Conservation (phyloP, 1,284 basidiomycete species). For the Coniophora puteana region DNA sequence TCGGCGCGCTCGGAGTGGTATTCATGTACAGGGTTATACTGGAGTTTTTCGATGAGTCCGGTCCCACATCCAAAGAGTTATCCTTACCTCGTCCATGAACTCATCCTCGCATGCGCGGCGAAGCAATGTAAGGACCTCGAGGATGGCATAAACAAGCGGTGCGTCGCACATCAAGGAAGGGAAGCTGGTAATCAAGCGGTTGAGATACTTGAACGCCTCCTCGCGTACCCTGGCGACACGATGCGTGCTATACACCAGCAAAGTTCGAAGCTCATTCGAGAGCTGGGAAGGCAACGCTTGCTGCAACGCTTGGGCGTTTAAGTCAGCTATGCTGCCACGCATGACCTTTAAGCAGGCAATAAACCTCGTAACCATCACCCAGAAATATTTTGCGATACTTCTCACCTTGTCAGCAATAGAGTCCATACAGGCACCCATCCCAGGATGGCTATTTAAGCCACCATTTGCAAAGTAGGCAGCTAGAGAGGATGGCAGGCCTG, state of each 20-base stretch:
- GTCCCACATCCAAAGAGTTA: conserved; percentile 9
- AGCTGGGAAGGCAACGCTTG: conserved; percentile 78
- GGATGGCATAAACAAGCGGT: conserved; percentile 81
- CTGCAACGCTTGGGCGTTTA: conserved; percentile 72
- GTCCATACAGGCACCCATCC: conserved; percentile 76
- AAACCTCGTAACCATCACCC: neutral
- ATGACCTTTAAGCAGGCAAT: conserved; percentile 52
- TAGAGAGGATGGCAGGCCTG: conserved; percentile 79
- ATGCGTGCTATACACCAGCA: conserved; percentile 84
- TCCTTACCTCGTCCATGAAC: conserved; percentile 80
- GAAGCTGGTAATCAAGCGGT: conserved; percentile 88
- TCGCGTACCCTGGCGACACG: conserved; percentile 80
- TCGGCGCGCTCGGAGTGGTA: conserved; percentile 78
- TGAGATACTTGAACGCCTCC: conserved; percentile 79
- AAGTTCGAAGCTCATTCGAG: conserved; percentile 69
- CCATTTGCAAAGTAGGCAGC: conserved; percentile 90
- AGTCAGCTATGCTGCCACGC: conserved; percentile 63
- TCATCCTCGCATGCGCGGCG: conserved; percentile 89
- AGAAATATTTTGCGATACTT: conserved; percentile 7
- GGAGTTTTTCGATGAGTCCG: conserved; percentile 1
- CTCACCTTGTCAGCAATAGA: conserved; percentile 82
- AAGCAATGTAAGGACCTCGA: conserved; percentile 90
- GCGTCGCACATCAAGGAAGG: conserved; percentile 93
- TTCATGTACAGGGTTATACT: conserved; percentile 88
- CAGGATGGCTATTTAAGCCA: conserved; percentile 71